Percentiles rank a stretch among this genome's conserved stretches.
phyloP scores from a whole-genome alignment of 1,284 basidiomycete genomes.

The Earliella scabrosa region DNA sequence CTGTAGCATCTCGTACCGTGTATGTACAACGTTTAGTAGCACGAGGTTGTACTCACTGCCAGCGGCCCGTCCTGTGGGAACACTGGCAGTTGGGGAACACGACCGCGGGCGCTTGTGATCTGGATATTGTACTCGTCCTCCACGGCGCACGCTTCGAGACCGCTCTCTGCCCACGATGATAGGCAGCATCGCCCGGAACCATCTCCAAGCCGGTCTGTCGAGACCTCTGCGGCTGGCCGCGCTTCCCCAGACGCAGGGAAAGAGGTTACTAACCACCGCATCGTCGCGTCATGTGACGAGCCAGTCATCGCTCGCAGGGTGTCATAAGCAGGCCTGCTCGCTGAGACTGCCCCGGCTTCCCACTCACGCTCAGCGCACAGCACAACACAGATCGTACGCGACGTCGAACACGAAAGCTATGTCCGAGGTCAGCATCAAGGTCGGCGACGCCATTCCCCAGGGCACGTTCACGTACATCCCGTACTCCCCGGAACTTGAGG shows the following conservation, averaged over 20 bases:
- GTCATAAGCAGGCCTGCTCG: too few relatives aligned
- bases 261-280: slow-evolving; percentile 23
- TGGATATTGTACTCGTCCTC: too few relatives aligned
- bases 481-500: slow-evolving; percentile 68
- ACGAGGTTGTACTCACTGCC: too few relatives aligned
- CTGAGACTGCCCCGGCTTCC: too few relatives aligned
- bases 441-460: slow-evolving; percentile 69
- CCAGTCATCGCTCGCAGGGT: background rate
- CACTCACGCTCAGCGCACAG: too few relatives aligned
- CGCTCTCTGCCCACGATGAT: slow-evolving; percentile 10
- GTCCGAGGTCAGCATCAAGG: slow-evolving; percentile 43
- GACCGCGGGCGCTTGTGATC: too few relatives aligned
- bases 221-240: background rate
- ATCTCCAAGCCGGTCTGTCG: background rate
- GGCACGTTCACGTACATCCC: slow-evolving; percentile 68
- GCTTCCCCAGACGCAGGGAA: slow-evolving; percentile 3
- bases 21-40: too few relatives aligned
- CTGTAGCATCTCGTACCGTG: too few relatives aligned
- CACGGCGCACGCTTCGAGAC: slow-evolving; percentile 6
- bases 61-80: too few relatives aligned
- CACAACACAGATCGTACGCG: slow-evolving; percentile 15
- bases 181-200: slow-evolving; percentile 1
- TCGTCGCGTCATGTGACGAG: slow-evolving; percentile 19
- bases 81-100: too few relatives aligned
- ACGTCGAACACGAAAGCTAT: slow-evolving; percentile 10